A percentile compares a stretch with the other conserved stretches of the same genome.
Evolutionary conservation across 2,329 filamentous ascomycete genomes (phyloP).

Genomic region (Microsporum canis): DNA sequence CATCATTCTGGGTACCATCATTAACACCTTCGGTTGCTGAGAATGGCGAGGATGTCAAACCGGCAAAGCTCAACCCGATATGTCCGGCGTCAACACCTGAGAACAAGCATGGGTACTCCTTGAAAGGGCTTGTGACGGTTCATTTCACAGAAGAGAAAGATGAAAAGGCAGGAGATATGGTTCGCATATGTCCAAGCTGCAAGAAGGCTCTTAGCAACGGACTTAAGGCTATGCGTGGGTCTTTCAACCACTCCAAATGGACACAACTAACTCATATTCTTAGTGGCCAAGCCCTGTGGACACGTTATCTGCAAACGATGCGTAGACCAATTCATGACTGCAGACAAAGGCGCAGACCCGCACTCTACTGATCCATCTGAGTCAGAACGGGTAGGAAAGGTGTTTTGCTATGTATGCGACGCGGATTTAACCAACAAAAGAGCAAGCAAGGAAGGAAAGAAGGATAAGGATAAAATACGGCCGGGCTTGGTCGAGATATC

Average conservation of each 20-base stretch:
- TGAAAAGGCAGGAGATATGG: conserved; percentile 37
- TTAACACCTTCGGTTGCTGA: conserved; percentile 56
- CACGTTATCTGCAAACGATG: conserved; percentile 84
- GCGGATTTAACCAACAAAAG: conserved; percentile 50
- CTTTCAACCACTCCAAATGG: not conserved
- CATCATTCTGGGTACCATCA: conserved; percentile 88
- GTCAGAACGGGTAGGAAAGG: conserved; percentile 33
- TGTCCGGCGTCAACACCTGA: conserved; percentile 64
- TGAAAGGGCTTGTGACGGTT: conserved; percentile 66
- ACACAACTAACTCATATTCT: conserved; percentile 8
- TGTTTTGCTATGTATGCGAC: conserved; percentile 80
- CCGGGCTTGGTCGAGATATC: conserved; percentile 68
- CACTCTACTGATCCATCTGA: conserved; percentile 47
- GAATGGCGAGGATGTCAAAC: conserved; percentile 46
- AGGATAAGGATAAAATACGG: conserved; percentile 47
- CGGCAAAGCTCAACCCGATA: conserved; percentile 55
- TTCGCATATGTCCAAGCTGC: conserved; percentile 68
- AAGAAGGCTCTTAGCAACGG: conserved; percentile 72
- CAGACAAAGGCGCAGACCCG: conserved; percentile 44
- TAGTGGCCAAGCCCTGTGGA: conserved; percentile 72
- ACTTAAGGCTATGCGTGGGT: conserved; percentile 58
- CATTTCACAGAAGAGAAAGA: conserved; percentile 63
- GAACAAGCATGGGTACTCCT: conserved; percentile 59
- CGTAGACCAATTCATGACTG: conserved; percentile 68
- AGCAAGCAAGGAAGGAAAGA: conserved; percentile 33